A percentile compares a stretch with the other conserved stretches of the same genome.
Evolutionary conservation across 371 early-diverging fungal genomes (phyloP).

Genomic region (Syncephalastrum contaminatum): DNA sequence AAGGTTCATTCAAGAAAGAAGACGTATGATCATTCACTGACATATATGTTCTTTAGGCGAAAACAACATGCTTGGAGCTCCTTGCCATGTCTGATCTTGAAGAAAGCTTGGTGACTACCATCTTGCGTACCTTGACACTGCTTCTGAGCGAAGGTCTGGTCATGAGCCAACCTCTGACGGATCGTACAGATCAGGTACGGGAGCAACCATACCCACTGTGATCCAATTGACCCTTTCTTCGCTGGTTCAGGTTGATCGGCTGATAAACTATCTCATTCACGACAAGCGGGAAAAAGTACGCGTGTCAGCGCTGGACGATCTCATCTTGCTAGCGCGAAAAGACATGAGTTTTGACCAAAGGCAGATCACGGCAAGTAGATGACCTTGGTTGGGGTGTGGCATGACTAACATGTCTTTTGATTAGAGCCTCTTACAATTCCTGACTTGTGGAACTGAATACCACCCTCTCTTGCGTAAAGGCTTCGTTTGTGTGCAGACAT

Average conservation of each 20-base stretch:
- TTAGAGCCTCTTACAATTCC: neutral
- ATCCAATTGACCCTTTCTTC: neutral
- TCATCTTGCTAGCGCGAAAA: conserved; percentile 27
- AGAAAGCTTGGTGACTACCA: conserved; percentile 38
- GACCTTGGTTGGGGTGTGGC: neutral
- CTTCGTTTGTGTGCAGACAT: neutral
- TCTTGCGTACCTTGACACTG: conserved; percentile 47
- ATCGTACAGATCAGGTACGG: neutral
- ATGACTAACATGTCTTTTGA: neutral
- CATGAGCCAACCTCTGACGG: neutral
- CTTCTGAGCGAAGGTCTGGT: conserved; percentile 44
- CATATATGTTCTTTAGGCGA: conserved; percentile 34
- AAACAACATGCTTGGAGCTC: conserved; percentile 42
- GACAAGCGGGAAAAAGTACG: conserved; percentile 32
- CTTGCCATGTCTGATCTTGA: conserved; percentile 37
- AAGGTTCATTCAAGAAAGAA: conserved; percentile 17
- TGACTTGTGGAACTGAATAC: neutral
- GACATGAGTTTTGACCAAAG: conserved; percentile 32
- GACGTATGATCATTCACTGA: neutral
- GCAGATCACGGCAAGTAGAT: conserved; percentile 25
- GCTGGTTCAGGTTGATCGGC: conserved; percentile 30
- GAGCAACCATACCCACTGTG: neutral
- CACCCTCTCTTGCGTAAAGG: neutral
- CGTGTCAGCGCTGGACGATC: conserved; percentile 28
- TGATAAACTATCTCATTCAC: conserved; percentile 31